Base-by-base conservation (phyloP, 345 rosid species). In the Noccaea caerulescens region DNA sequence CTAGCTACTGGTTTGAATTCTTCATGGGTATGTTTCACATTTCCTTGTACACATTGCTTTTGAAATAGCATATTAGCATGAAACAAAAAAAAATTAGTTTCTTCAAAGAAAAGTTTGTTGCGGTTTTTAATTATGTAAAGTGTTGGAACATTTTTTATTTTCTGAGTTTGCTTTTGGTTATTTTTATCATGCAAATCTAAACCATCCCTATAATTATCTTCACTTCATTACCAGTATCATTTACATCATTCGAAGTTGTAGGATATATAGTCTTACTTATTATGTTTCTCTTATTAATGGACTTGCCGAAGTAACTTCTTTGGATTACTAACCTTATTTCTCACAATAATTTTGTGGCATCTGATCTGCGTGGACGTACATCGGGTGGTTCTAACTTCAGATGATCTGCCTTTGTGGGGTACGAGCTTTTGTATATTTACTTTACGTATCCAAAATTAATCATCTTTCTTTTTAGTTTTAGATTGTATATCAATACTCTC, bases 321-420 rank as follows among this genome's bases (percentile, higher is more conserved):
- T 38, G 33, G 33, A 37, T 62, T 16, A 8, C 80, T 79, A 70
- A 57, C 77, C 72, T 68, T 10, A 13, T 72, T 52, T 51, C 69
- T 49, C 83, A 65, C 23, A 30, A 59, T 16, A 39, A 63, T 54
- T n/a, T 14, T 32, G 49, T 68, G 73, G 52, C 76, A 46, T 82
- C 46, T 75, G 74, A 66, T 66, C 49, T 54, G 64, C 64, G 58
- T 36, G 62, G 76, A 68, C 76, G 49, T 63, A 39, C 36, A 56
- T 61, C 20, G 56, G 75, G 73, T 76, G 80, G 63, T 75, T 77
- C 82, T 76, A 66, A 83, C 59, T 58, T 72, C 92, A 91, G 96
- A 91, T 80, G 97, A 91, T 77, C 87, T 91, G 81, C 97, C 97
- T 70, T 71, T 91, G 72, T 89, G 92, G 93, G 93, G 96, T 91